These are phyloP conservation scores for Bromus sterilis DNA, from an alignment of 176 grass and related monocot genomes.

Conservation along the genomic window DNA sequence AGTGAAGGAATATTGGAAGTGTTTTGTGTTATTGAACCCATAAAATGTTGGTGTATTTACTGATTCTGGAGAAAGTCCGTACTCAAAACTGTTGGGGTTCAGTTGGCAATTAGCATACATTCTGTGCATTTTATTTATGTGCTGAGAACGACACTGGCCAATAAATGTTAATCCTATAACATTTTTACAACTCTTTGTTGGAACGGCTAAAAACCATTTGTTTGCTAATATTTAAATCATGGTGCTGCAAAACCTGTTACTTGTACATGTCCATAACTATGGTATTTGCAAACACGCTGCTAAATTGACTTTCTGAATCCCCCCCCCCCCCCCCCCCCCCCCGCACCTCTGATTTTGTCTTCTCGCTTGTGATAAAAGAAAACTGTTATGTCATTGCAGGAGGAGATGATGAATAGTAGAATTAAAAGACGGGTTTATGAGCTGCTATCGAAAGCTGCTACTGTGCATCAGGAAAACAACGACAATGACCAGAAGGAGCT, in stretches of 20 bases:
- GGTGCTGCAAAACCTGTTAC: background rate
- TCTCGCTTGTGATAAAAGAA: constrained; percentile 7
- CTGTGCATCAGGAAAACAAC: background rate
- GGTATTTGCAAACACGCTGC: background rate
- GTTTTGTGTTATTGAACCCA: background rate
- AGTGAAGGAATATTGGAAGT: background rate
- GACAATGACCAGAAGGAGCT: constrained; percentile 45
- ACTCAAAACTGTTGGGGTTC: background rate
- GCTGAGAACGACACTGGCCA: background rate
- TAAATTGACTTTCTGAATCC: background rate
- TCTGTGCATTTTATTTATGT: background rate
- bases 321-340: background rate
- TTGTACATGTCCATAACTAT: background rate
- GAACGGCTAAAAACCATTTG: background rate
- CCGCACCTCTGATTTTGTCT: background rate
- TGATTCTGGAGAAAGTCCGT: background rate
- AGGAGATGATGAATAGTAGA: constrained; percentile 75
- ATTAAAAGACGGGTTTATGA: constrained; percentile 71
- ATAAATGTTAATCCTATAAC: background rate
- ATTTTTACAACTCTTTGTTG: background rate
- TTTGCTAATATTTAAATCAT: background rate
- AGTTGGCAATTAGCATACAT: background rate
- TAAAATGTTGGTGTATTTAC: background rate
- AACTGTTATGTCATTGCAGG: constrained; percentile 38
- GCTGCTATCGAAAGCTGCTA: constrained; percentile 69